phyloP scores from a whole-genome alignment of 139 green algal species.

The Auxenochlorella protothecoides region DNA sequence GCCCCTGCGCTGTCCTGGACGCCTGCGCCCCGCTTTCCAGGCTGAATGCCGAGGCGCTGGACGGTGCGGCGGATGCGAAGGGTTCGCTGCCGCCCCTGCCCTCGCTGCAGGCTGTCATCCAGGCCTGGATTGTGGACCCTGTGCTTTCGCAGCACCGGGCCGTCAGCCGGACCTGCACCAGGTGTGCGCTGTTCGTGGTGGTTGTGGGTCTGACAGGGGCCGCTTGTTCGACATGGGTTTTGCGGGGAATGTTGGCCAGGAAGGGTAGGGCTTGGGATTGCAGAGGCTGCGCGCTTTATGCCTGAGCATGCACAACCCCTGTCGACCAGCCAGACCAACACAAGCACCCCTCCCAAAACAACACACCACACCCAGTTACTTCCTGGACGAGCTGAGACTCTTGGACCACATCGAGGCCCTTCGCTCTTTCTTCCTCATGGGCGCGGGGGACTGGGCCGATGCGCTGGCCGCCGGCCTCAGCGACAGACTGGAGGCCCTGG shows the following conservation, averaged over 20 bases:
- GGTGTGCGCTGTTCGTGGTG: neutral
- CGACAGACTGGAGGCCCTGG: too few relatives aligned
- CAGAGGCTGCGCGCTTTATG: too few relatives aligned
- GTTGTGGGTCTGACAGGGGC: too few relatives aligned
- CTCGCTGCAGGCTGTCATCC: conserved; percentile 6
- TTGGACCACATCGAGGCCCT: conserved; percentile 14
- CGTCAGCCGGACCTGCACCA: conserved; percentile 12
- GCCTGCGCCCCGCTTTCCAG: too few relatives aligned
- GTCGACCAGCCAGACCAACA: neutral
- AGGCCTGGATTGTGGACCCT: conserved; percentile 4
- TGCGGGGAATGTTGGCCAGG: too few relatives aligned
- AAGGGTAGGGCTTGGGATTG: too few relatives aligned
- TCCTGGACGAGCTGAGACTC: conserved; percentile 18
- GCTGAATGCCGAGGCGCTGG: too few relatives aligned
- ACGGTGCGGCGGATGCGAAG: too few relatives aligned
- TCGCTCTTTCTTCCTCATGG: conserved; percentile 15
- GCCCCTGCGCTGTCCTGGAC: too few relatives aligned
- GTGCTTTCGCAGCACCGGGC: conserved; percentile 15
- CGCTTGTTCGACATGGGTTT: too few relatives aligned
- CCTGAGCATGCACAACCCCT: neutral
- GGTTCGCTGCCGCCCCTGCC: neutral
- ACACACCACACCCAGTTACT: conserved; percentile 3
- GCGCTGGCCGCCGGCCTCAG: neutral
- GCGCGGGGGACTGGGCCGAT: conserved; percentile 15
- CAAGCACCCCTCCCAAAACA: neutral